Evolutionary conservation across 345 rosid genomes (phyloP), one percentile per base, ranked within the genome.

Genomic region (Aquilaria malaccensis): DNA sequence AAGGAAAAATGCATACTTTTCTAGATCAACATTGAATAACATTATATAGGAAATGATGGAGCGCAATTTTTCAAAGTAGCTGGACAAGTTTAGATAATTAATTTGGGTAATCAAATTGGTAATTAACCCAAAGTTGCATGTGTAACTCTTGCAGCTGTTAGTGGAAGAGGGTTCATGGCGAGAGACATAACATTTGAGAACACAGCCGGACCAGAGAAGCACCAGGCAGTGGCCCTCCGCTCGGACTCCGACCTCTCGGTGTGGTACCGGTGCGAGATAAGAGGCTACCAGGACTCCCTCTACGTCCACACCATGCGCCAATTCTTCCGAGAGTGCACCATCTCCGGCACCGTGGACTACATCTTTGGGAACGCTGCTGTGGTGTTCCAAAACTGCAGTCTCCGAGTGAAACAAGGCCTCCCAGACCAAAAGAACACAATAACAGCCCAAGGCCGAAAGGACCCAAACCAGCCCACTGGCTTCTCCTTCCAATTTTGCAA

Each of bases 301-400:
- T 89, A 89, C 61, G 85, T 83, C 2, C 98, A 92, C 80, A 69
- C 96, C 13, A 81, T 87, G 85, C 91, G 98, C 5, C 98, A 93
- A 29, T 93, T 93, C 67, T 93, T 61, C 69, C 82, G 96, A 0
- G 96, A 93, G 30, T 93, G 98, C 70, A 76, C 74, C 50, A 81
- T 93, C 76, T 69, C 81, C 0, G 99, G 99, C 6, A 93, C 97
- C 0, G 72, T 90, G 13, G 99, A 93, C 48, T 93, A 89, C 81
- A 86, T 93, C 14, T 93, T 86, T 13, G 99, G 99, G 0, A 90
- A 89, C 11, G 99, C 74, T 3, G 59, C 83, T 0, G 95, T 76
- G 0, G 75, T 93, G 15, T 87, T 93, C 65, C 99, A 93, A 63
- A 79, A 80, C 79, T 93, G 97, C 60, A 80, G 62, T 30, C 80